Evolutionary conservation across 805 yeast genomes (phyloP), one percentile per base, ranked within the genome.

Genomic region (Blastobotrys americana): DNA sequence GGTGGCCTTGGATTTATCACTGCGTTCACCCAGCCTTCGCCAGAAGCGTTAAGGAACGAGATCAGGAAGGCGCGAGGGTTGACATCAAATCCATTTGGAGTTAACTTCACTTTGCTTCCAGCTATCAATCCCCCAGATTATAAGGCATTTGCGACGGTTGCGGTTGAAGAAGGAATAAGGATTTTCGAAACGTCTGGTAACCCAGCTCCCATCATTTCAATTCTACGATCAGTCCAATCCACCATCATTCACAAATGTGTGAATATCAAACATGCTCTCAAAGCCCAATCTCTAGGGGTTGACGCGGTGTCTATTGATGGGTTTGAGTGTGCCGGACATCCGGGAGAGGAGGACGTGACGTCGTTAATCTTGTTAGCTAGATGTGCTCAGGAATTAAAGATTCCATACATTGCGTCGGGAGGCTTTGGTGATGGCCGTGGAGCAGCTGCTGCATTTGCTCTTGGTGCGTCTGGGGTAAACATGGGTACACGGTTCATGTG

Each of bases 301-400:
- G 56, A 58, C 25, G 59, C 60, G 34, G 49, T 61, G 41, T 54
- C 61, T 16, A 60, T 61, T 33, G 65, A 61, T 35, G 65, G 65
- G 5, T 60, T 57, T 36, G 63, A 60, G 48, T 60, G 64, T 42
- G 65, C 65, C 5, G 65, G 65, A 10, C 65, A 61, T 43, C 65
- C 65, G 16, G 65, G 65, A n/a, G 64, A 61, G 47, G 59, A 60
- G 45, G 65, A 55, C 27, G 41, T 61, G 27, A 47, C 59, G 39
- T 47, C 58, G 4, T 42, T 61, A 41, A 46, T 61, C 17, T 49
- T 60, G 36, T 51, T 60, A 19, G 53, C 57, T 17, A 47, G 58
- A 20, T 57, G 59, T 15, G 49, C 51, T n/a, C 57, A 56, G 45
- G 55, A 31, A 36, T 55, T 58, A 38, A 51, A 49, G 42, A 51